A percentile compares a stretch with the other conserved stretches of the same genome.
phyloP scores from a whole-genome alignment of 2,329 filamentous ascomycete species.

The Lasiodiplodia gonubiensis region DNA sequence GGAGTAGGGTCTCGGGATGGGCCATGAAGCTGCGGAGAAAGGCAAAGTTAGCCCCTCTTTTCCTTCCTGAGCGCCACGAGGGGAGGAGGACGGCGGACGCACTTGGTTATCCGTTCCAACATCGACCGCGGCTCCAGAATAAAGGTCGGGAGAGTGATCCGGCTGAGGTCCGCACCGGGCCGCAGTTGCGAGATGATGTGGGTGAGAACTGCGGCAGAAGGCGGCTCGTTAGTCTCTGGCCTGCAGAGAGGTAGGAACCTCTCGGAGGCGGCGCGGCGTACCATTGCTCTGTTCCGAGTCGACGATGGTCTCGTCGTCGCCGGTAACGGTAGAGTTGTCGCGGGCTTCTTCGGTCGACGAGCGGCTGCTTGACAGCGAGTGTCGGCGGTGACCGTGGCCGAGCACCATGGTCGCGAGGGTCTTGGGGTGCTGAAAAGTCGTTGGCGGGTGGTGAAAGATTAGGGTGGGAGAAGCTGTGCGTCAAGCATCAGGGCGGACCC shows the following conservation, averaged over 20 bases:
- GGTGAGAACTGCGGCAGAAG: slow-evolving; percentile 71
- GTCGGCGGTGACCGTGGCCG: slow-evolving; percentile 56
- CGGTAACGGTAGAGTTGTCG: slow-evolving; percentile 45
- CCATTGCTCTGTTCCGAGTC: slow-evolving; percentile 94
- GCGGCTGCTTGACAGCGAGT: slow-evolving; percentile 49
- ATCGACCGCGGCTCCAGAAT: slow-evolving; percentile 97
- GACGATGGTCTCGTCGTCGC: slow-evolving; percentile 76
- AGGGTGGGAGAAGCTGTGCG: too few relatives aligned
- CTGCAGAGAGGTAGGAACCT: neutral
- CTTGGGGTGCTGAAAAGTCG: neutral
- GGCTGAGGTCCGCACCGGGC: slow-evolving; percentile 91
- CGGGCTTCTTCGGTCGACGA: slow-evolving; percentile 48
- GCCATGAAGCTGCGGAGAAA: slow-evolving; percentile 86
- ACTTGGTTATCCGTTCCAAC: slow-evolving; percentile 99
- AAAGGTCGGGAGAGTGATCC: slow-evolving; percentile 94
- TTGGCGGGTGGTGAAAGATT: too few relatives aligned
- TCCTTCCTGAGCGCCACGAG: slow-evolving; percentile 29
- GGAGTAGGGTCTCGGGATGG: slow-evolving; percentile 92
- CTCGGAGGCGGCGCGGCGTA: slow-evolving; percentile 52
- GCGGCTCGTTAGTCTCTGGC: neutral
- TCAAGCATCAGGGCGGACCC: slow-evolving; percentile 28
- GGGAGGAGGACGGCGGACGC: slow-evolving; percentile 43
- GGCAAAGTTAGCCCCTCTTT: slow-evolving; percentile 31
- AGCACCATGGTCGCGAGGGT: slow-evolving; percentile 51
- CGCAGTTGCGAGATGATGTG: slow-evolving; percentile 98